phyloP scores from a whole-genome alignment of 1,284 basidiomycete genomes.

The Ceratobasidium sp. region DNA sequence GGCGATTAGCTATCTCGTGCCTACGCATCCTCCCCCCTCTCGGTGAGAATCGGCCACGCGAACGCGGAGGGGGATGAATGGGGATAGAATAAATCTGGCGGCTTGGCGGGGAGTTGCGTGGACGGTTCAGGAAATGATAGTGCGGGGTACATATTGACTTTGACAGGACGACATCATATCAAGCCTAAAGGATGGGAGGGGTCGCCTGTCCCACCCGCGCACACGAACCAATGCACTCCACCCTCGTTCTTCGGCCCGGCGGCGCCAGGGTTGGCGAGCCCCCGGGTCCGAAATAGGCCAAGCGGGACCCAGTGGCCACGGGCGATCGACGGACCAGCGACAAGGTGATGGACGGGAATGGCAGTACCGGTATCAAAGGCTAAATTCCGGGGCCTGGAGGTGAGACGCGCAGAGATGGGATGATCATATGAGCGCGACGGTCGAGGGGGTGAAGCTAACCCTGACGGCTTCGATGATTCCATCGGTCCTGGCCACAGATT shows the following conservation, averaged over 20 bases:
- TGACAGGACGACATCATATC: not conserved
- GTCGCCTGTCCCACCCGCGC: not conserved
- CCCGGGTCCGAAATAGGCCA: not conserved
- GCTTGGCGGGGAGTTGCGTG: not conserved
- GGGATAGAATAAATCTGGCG: conserved; percentile 17
- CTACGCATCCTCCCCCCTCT: not conserved
- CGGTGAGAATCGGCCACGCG: too few species aligned
- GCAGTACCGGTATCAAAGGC: conserved; percentile 39
- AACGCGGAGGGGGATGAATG: not conserved
- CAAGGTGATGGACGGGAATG: conserved; percentile 15
- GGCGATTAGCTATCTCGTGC: conserved; percentile 3
- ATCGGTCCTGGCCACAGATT: not conserved
- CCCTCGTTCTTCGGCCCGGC: not conserved
- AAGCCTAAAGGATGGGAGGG: not conserved
- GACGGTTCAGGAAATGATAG: conserved; percentile 1
- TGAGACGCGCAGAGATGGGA: conserved; percentile 19
- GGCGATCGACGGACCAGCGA: not conserved
- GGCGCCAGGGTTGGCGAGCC: not conserved
- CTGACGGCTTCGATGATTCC: conserved; percentile 20
- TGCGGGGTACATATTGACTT: not conserved
- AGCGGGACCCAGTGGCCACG: not conserved
- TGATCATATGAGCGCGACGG: conserved; percentile 39
- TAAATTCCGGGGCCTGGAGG: conserved; percentile 33
- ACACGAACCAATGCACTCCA: too few species aligned
- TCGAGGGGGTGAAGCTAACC: conserved; percentile 36